Percentiles rank a stretch among this genome's conserved stretches.
Conservation (phyloP, 352 stramenopile species). For the Sclerospora graminicola region DNA sequence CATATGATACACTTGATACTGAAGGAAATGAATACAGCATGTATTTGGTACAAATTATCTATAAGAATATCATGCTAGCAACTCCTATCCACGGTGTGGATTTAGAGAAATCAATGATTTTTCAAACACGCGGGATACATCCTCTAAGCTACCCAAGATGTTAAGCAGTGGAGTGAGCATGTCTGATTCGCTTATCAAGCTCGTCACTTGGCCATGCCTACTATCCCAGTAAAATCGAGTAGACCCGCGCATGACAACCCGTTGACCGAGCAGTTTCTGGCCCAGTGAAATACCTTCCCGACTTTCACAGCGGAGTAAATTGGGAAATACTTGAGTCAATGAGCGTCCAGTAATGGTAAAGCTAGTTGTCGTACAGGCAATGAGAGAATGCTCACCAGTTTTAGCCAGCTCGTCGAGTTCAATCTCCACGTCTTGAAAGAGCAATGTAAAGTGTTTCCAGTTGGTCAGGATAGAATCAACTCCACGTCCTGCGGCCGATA, state of each 20-base stretch:
- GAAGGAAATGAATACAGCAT: no score
- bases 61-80: no score
- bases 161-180: slow-evolving; percentile 11
- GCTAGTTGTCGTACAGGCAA: neutral
- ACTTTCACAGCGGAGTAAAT: neutral
- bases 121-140: slow-evolving; percentile 7
- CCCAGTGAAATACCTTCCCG: neutral
- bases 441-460: slow-evolving; percentile 6
- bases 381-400: neutral
- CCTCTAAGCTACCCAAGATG: slow-evolving; percentile 7
- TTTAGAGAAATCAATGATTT: slow-evolving; percentile 5
- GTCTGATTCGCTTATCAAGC: slow-evolving; percentile 9
- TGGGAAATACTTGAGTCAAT: slow-evolving; percentile 3
- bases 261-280: slow-evolving; percentile 5
- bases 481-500: slow-evolving; percentile 6
- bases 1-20: no score
- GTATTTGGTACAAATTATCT: no score
- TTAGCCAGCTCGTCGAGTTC: slow-evolving; percentile 5
- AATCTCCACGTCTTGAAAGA: slow-evolving; percentile 7
- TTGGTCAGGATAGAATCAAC: slow-evolving; percentile 2
- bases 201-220: slow-evolving; percentile 1
- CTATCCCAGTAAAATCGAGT: slow-evolving; percentile 9
- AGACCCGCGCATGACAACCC: slow-evolving; percentile 4
- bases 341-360: slow-evolving; percentile 5
- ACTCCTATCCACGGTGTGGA: neutral